phyloP scores from a whole-genome alignment of 2,329 filamentous ascomycete genomes.

The Diaporthe ilicicola region DNA sequence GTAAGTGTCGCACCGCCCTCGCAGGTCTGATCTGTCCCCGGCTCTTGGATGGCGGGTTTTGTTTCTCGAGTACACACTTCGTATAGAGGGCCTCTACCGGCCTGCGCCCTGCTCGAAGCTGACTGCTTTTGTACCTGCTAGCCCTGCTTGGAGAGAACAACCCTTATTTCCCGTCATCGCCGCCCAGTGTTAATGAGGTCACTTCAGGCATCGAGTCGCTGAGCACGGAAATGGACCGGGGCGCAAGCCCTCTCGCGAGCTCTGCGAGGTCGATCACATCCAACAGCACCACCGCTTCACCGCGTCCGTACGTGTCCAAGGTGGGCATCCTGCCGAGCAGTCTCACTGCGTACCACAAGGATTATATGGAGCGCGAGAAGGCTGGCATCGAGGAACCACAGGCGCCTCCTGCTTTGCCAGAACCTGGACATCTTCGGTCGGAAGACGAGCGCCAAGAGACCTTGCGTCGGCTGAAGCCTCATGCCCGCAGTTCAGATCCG shows the following conservation, averaged over 20 bases:
- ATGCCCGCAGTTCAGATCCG: slow-evolving; percentile 75
- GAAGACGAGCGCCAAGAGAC: slow-evolving; percentile 84
- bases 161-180: slow-evolving; percentile 52
- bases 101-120: slow-evolving; percentile 35
- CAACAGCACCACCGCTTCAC: slow-evolving; percentile 54
- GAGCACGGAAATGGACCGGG: slow-evolving; percentile 42
- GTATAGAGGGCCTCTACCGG: background rate
- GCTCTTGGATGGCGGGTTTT: slow-evolving; percentile 16
- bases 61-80: background rate
- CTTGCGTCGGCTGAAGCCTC: slow-evolving; percentile 82
- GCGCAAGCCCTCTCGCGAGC: slow-evolving; percentile 61
- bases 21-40: background rate
- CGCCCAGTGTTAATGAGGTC: slow-evolving; percentile 62
- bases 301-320: slow-evolving; percentile 76
- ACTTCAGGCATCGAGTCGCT: slow-evolving; percentile 58
- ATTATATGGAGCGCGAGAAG: slow-evolving; percentile 81
- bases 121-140: slow-evolving; percentile 40
- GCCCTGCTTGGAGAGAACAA: slow-evolving; percentile 57
- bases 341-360: slow-evolving; percentile 87
- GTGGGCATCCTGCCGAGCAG: slow-evolving; percentile 93
- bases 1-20: slow-evolving; percentile 62
- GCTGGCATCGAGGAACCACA: slow-evolving; percentile 58
- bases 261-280: slow-evolving; percentile 64
- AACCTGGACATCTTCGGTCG: slow-evolving; percentile 62
- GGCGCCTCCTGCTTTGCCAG: slow-evolving; percentile 54